Conservation (phyloP, 1,284 basidiomycete species). For the Neolentinus lepideus region DNA sequence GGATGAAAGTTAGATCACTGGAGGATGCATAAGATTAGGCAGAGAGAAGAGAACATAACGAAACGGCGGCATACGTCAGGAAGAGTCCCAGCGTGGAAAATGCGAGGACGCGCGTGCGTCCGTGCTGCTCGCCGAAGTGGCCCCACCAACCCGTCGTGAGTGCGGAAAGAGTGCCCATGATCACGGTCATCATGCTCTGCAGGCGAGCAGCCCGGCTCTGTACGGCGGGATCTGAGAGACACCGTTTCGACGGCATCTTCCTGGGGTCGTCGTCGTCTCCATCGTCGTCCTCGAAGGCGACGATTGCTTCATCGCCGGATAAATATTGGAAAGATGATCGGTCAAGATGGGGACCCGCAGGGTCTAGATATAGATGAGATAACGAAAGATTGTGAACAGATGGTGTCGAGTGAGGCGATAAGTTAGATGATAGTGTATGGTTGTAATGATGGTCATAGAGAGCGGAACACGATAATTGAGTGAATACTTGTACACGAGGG, state of each 20-base stretch:
- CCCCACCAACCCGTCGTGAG: constrained; percentile 90
- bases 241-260: constrained; percentile 40
- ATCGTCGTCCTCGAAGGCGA: constrained; percentile 5
- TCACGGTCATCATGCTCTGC: constrained; percentile 67
- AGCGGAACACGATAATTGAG: constrained; percentile 63
- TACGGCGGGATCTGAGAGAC: constrained; percentile 55
- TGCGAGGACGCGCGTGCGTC: constrained; percentile 71
- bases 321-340: constrained; percentile 6
- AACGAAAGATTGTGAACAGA: constrained; percentile 12
- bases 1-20: constrained; percentile 74
- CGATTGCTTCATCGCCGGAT: constrained; percentile 2
- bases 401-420: constrained; percentile 7
- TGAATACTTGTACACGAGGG: constrained; percentile 70
- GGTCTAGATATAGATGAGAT: constrained; percentile 26
- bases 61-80: constrained; percentile 49
- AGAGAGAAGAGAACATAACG: not conserved
- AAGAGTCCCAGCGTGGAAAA: constrained; percentile 66
- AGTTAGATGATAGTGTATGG: constrained; percentile 22
- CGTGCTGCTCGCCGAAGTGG: constrained; percentile 70
- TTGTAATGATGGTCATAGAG: constrained; percentile 38
- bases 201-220: constrained; percentile 60
- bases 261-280: constrained; percentile 37
- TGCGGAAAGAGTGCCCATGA: constrained; percentile 77
- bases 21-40: constrained; percentile 1
- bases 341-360: constrained; percentile 21